phyloP scores from a whole-genome alignment of 495 filamentous ascomycete genomes.

The Parachaetomium inaequale region DNA sequence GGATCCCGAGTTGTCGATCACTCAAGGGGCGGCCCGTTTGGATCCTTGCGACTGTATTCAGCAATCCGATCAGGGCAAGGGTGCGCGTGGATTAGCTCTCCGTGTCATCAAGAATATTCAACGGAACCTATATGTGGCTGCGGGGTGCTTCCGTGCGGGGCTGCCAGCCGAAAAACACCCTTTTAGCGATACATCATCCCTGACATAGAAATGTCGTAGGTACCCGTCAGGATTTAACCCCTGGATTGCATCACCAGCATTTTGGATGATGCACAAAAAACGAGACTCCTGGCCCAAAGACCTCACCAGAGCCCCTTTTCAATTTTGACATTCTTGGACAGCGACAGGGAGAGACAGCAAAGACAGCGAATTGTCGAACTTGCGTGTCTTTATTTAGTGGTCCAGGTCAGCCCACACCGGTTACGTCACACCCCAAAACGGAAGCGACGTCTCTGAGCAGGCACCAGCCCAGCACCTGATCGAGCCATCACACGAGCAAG shows the following conservation, averaged over 20 bases:
- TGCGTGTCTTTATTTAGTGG: neutral
- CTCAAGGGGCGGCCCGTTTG: neutral
- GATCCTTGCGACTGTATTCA: neutral
- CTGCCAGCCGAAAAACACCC: neutral
- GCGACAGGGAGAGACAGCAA: neutral
- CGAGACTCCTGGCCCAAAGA: neutral
- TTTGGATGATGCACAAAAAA: neutral
- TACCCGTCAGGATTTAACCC: neutral
- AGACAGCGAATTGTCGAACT: neutral
- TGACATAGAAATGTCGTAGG: neutral
- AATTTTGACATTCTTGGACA: no score
- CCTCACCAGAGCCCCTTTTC: neutral
- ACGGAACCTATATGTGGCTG: neutral
- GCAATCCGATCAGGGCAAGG: neutral
- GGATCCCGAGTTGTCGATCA: neutral
- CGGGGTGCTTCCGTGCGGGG: slow-evolving; percentile 3
- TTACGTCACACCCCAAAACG: slow-evolving; percentile 7
- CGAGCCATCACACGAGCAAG: slow-evolving; percentile 4
- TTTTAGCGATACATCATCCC: neutral
- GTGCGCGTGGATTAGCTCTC: neutral
- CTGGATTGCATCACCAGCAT: neutral
- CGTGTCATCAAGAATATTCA: neutral
- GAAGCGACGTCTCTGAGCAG: neutral
- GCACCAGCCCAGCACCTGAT: neutral
- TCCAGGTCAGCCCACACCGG: neutral